phyloP scores from a whole-genome alignment of 2,329 filamentous ascomycete genomes.

The Fusarium coicis region DNA sequence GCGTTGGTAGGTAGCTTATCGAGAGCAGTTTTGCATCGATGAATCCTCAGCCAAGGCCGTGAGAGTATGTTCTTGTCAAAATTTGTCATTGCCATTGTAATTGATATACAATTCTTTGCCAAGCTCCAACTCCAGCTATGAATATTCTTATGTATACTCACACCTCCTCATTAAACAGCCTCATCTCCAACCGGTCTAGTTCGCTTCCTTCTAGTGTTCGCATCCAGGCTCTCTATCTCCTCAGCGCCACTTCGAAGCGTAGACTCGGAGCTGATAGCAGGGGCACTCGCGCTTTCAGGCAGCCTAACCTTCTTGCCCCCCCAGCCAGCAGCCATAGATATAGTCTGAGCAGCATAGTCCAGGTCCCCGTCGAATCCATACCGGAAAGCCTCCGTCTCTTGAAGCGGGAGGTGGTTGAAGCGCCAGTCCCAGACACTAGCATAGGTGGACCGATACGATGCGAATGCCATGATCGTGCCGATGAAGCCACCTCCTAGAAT shows the following conservation, averaged over 20 bases:
- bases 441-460: constrained; percentile 73
- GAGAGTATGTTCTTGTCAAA: no score
- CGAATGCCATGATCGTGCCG: constrained; percentile 70
- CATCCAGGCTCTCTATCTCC: constrained; percentile 30
- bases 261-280: constrained; percentile 16
- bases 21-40: no score
- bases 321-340: constrained; percentile 44
- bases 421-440: constrained; percentile 76
- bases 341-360: constrained; percentile 34
- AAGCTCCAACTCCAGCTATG: not conserved
- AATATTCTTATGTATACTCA: not conserved
- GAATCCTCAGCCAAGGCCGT: no score
- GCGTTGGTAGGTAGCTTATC: no score
- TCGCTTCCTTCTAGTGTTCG: constrained; percentile 28
- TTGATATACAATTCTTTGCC: not conserved
- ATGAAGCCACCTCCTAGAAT: constrained; percentile 72
- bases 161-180: constrained; percentile 7
- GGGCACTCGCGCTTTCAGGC: constrained; percentile 14
- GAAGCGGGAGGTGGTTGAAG: constrained; percentile 73
- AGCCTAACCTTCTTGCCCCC: constrained; percentile 36
- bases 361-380: constrained; percentile 33
- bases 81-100: not conserved
- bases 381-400: constrained; percentile 49
- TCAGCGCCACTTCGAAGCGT: constrained; percentile 30
- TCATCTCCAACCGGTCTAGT: constrained; percentile 29